A percentile compares a stretch with the other conserved stretches of the same genome.
Evolutionary conservation across 495 filamentous ascomycete genomes (phyloP).

Genomic region (Penicillium chermesinum): DNA sequence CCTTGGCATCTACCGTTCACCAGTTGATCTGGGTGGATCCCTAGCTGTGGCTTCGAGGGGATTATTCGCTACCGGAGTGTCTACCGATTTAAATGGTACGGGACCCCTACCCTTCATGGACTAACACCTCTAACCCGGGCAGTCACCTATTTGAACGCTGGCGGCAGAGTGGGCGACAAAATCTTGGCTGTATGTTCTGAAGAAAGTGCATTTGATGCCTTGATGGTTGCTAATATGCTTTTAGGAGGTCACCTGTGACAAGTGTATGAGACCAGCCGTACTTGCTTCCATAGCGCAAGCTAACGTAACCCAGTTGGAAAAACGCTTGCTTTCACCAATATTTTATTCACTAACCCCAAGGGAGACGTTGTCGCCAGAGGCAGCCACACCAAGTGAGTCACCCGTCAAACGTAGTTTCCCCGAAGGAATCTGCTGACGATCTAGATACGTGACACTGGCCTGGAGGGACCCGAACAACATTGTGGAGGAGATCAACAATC

Average conservation of each 20-base stretch:
- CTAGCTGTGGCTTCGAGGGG: slow-evolving; percentile 89
- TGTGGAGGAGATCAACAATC: slow-evolving; percentile 43
- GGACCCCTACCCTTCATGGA: background rate
- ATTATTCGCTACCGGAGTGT: slow-evolving; percentile 83
- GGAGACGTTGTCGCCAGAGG: slow-evolving; percentile 79
- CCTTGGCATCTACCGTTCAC: too few species aligned
- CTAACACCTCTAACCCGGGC: slow-evolving; percentile 1
- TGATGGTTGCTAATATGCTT: slow-evolving; percentile 18
- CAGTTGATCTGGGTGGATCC: slow-evolving; percentile 88
- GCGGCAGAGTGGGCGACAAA: slow-evolving; percentile 75
- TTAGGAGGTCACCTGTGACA: slow-evolving; percentile 73
- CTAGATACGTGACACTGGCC: slow-evolving; percentile 52
- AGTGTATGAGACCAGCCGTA: slow-evolving; percentile 51
- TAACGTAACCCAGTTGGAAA: slow-evolving; percentile 65
- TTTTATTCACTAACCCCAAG: slow-evolving; percentile 71
- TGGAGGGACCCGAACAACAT: slow-evolving; percentile 59
- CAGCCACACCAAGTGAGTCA: slow-evolving; percentile 87
- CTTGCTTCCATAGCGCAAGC: background rate
- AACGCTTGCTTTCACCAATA: slow-evolving; percentile 81
- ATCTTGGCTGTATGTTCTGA: slow-evolving; percentile 53
- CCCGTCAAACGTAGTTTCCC: too few species aligned
- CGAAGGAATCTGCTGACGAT: slow-evolving; percentile 6
- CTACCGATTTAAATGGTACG: slow-evolving; percentile 82
- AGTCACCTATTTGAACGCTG: slow-evolving; percentile 89
- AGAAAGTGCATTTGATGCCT: background rate